Evolutionary conservation across 768 basidiomycete species (phyloP).

Genomic region (Serendipita sp.): DNA sequence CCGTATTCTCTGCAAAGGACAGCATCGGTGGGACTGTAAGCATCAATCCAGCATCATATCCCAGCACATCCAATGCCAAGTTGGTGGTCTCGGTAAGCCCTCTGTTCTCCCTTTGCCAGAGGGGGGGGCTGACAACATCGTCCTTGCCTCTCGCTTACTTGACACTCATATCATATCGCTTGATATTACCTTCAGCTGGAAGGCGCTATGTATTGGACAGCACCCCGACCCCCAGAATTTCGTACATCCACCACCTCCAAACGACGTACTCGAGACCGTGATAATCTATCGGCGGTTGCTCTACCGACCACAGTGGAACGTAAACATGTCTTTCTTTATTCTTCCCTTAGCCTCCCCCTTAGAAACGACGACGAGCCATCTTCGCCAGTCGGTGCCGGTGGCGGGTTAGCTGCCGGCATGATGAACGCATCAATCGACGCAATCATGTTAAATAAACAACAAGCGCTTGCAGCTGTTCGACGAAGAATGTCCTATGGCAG

Average conservation of each 20-base stretch:
- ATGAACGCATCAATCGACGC: neutral
- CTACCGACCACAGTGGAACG: neutral
- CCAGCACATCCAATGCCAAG: constrained; percentile 1
- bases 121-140: too few species aligned
- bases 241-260: neutral
- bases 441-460: neutral
- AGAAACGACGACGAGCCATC: neutral
- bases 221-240: neutral
- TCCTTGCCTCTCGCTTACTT: neutral
- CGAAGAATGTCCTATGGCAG: constrained; percentile 1
- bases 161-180: neutral
- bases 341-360: neutral
- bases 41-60: neutral
- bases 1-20: constrained; percentile 1
- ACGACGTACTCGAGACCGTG: neutral
- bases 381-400: neutral
- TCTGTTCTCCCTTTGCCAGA: too few species aligned
- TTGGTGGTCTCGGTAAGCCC: neutral
- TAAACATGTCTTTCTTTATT: neutral
- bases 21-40: constrained; percentile 3
- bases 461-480: neutral
- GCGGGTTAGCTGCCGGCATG: neutral
- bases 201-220: neutral
- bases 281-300: neutral
- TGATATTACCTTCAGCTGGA: neutral